These are phyloP conservation scores for Ganoderma resinaceum DNA, from an alignment of 1,284 basidiomycete genomes.

Conservation along the genomic window DNA sequence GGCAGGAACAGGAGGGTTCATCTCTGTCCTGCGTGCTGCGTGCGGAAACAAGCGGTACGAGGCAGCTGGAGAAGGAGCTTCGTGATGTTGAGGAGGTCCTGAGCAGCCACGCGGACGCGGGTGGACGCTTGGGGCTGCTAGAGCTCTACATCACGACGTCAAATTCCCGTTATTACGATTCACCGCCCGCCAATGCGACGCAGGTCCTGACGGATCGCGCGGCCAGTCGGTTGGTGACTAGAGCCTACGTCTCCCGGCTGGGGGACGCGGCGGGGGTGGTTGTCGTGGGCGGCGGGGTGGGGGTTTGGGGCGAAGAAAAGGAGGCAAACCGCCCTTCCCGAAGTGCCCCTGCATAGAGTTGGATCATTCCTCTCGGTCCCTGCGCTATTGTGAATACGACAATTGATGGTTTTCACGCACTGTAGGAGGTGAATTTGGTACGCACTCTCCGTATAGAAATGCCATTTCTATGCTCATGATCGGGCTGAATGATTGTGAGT, in stretches of 20 bases:
- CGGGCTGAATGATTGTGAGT: no score
- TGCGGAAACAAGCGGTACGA: neutral
- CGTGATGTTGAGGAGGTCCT: neutral
- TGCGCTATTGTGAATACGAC: no score
- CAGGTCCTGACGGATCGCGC: neutral
- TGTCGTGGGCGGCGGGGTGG: neutral
- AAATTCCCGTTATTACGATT: rapidly evolving
- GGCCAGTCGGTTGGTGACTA: neutral
- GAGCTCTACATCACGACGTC: neutral
- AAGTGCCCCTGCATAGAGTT: no score
- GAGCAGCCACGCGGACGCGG: neutral
- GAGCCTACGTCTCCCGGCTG: neutral
- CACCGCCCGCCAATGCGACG: neutral
- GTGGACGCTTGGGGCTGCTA: neutral
- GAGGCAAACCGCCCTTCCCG: no score
- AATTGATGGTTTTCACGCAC: no score
- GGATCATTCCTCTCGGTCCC: no score
- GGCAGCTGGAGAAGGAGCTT: neutral
- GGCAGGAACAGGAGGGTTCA: neutral
- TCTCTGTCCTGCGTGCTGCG: neutral
- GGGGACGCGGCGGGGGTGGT: neutral
- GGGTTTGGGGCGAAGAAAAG: neutral
- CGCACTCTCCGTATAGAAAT: no score
- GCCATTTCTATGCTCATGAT: no score
- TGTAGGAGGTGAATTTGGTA: no score